Conservation (phyloP, 2,329 filamentous ascomycete species). For the Cryphonectria japonica region DNA sequence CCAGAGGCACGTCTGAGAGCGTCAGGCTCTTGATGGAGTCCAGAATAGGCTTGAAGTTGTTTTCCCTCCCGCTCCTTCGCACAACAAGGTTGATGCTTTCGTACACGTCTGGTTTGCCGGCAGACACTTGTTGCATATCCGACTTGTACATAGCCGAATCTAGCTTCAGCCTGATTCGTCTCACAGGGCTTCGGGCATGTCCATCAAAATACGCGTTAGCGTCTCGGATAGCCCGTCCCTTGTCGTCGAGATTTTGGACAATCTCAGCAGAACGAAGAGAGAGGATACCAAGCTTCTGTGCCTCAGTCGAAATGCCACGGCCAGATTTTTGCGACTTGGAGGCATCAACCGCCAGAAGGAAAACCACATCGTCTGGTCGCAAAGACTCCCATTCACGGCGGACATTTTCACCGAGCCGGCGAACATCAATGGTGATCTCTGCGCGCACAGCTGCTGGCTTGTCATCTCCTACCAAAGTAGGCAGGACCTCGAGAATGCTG, state of each 20-base stretch:
- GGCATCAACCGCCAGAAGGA: constrained; percentile 77
- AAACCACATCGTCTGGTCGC: constrained; percentile 85
- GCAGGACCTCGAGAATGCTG: constrained; percentile 80
- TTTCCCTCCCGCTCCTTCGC: constrained; percentile 82
- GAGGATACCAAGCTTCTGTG: constrained; percentile 68
- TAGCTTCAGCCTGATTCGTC: constrained; percentile 78
- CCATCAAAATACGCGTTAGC: constrained; percentile 64
- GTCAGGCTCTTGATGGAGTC: constrained; percentile 89
- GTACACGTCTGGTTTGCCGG: constrained; percentile 79
- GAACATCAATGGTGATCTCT: constrained; percentile 84
- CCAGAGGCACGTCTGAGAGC: constrained; percentile 81
- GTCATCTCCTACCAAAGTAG: constrained; percentile 79
- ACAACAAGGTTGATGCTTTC: constrained; percentile 83
- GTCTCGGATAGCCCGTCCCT: constrained; percentile 73
- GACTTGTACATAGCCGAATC: constrained; percentile 77
- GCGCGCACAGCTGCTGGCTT: constrained; percentile 84
- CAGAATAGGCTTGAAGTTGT: constrained; percentile 94
- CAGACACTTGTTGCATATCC: constrained; percentile 69
- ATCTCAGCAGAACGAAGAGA: constrained; percentile 83
- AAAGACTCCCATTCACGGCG: constrained; percentile 89
- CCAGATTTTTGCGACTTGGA: constrained; percentile 53
- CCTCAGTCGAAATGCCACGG: constrained; percentile 56
- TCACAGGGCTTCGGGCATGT: constrained; percentile 60
- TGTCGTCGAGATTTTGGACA: constrained; percentile 83
- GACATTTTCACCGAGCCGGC: constrained; percentile 74